These are phyloP conservation scores for Afroboletus lepidellus DNA, from an alignment of 1,284 basidiomycete genomes.

Conservation along the genomic window DNA sequence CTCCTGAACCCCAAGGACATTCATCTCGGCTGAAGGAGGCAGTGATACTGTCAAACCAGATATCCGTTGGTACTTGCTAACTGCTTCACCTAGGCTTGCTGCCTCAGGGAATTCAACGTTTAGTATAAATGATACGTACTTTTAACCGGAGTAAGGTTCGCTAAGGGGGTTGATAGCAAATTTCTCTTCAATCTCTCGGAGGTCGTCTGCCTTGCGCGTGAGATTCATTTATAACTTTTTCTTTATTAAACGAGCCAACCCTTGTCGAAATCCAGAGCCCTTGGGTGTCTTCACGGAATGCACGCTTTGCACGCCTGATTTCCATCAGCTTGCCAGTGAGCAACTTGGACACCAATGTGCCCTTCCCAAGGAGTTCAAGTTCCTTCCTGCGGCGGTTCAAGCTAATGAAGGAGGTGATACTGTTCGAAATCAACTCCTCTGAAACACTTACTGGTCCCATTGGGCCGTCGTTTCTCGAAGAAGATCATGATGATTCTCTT, in stretches of 20 bases:
- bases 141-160: conserved; percentile 1
- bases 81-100: neutral
- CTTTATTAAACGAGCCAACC: conserved; percentile 1
- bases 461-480: conserved; percentile 5
- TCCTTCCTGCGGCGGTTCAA: neutral
- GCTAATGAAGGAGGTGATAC: conserved; percentile 3
- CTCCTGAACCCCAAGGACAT: neutral
- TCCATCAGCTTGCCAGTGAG: neutral
- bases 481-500: neutral
- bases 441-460: conserved; percentile 11
- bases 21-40: conserved; percentile 3
- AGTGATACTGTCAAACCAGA: neutral
- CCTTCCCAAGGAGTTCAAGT: conserved; percentile 3
- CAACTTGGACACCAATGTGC: conserved; percentile 1
- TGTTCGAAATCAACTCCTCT: rapidly evolving
- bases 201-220: conserved; percentile 3
- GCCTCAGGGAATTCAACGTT: neutral
- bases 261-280: conserved; percentile 2
- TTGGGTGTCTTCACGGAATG: neutral
- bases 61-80: neutral
- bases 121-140: neutral
- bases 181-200: conserved; percentile 12
- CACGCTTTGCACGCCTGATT: conserved; percentile 1
- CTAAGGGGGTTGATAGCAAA: conserved; percentile 1
- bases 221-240: neutral